Percentiles rank a stretch among this genome's conserved stretches.
These are phyloP conservation scores for Vanderwaltozyma yarrowii DNA, from an alignment of 805 yeast genomes.

Conservation along the genomic window DNA sequence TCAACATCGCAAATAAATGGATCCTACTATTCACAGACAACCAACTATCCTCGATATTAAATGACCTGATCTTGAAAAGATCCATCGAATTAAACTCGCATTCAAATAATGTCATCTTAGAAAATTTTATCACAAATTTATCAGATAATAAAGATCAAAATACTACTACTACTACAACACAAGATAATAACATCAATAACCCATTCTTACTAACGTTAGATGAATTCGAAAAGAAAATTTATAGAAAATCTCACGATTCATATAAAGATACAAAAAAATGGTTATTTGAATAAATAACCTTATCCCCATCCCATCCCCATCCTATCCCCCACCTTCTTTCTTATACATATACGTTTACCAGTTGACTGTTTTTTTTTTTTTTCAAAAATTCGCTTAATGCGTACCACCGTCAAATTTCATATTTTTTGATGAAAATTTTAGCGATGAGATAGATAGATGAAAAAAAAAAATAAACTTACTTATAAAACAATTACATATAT, in stretches of 20 bases:
- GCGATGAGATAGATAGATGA: conserved; percentile 3
- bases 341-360: too few species aligned
- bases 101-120: conserved; percentile 31
- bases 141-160: conserved; percentile 5
- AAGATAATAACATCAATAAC: conserved; percentile 11
- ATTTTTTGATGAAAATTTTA: background rate
- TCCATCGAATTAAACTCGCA: conserved; percentile 63
- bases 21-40: conserved; percentile 56
- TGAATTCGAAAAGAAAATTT: conserved; percentile 59
- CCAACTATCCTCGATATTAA: conserved; percentile 43
- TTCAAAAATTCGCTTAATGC: too few species aligned
- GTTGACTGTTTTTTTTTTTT: too few species aligned
- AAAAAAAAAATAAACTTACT: too few species aligned
- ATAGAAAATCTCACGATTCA: conserved; percentile 42
- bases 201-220: conserved; percentile 57
- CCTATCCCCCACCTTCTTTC: too few species aligned
- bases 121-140: background rate
- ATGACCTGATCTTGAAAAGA: conserved; percentile 49
- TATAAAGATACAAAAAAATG: conserved; percentile 36
- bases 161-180: too few species aligned
- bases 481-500: too few species aligned
- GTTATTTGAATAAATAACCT: conserved; percentile 25
- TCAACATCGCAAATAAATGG: conserved; percentile 69
- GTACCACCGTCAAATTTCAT: too few species aligned
- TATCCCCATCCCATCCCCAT: too few species aligned